These are phyloP conservation scores for Xylariaceae sp. DNA, from an alignment of 2,329 filamentous ascomycete genomes.

Conservation along the genomic window DNA sequence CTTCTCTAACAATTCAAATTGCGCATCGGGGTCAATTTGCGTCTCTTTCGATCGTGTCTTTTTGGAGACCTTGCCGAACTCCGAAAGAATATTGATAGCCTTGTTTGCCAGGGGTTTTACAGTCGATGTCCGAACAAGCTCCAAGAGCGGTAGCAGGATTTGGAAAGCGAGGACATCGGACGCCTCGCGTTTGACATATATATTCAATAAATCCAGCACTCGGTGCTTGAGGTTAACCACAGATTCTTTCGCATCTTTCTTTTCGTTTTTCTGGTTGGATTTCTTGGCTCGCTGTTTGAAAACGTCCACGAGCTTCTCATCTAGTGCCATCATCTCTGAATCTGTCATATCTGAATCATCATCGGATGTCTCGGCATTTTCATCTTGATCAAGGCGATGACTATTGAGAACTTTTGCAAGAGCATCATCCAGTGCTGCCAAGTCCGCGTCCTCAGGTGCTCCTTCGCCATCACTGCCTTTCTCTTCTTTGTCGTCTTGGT, in stretches of 20 bases:
- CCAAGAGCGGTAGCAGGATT: slow-evolving; percentile 73
- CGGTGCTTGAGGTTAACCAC: slow-evolving; percentile 95
- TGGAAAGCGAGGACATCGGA: slow-evolving; percentile 64
- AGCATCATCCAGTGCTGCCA: slow-evolving; percentile 64
- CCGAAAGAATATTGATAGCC: slow-evolving; percentile 67
- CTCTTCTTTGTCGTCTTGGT: slow-evolving; percentile 41
- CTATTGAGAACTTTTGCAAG: slow-evolving; percentile 77
- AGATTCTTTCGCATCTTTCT: slow-evolving; percentile 81
- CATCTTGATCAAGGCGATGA: slow-evolving; percentile 60
- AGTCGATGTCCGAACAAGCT: slow-evolving; percentile 71
- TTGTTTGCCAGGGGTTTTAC: slow-evolving; percentile 74
- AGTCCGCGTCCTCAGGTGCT: slow-evolving; percentile 42
- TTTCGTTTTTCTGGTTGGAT: slow-evolving; percentile 74
- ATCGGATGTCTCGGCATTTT: slow-evolving; percentile 53
- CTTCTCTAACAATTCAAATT: slow-evolving; percentile 58
- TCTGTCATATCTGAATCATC: slow-evolving; percentile 86
- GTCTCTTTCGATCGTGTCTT: slow-evolving; percentile 48
- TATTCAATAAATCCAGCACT: slow-evolving; percentile 80
- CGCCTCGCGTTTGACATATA: slow-evolving; percentile 79
- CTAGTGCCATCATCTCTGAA: slow-evolving; percentile 89
- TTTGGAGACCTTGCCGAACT: slow-evolving; percentile 66
- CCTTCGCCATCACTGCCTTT: slow-evolving; percentile 40
- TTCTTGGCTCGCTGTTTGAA: slow-evolving; percentile 74
- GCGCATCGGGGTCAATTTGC: slow-evolving; percentile 39
- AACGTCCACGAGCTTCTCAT: slow-evolving; percentile 78